These are phyloP conservation scores for Vanilla planifolia DNA, from an alignment of 106 monocot species.

Conservation along the genomic window DNA sequence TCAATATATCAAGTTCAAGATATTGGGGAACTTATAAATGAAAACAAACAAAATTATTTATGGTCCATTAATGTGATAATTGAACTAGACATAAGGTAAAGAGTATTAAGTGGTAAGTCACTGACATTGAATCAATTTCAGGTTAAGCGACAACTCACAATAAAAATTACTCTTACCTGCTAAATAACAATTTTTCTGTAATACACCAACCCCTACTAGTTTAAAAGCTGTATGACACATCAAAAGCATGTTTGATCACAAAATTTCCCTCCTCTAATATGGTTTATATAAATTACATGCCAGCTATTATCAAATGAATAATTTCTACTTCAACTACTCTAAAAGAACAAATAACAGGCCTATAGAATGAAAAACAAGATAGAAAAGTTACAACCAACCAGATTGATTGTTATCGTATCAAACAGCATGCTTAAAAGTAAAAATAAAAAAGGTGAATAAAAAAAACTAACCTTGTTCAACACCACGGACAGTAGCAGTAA, in stretches of 20 bases:
- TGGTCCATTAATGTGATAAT: too few relatives aligned
- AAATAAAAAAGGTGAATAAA: neutral
- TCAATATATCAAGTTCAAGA: too few relatives aligned
- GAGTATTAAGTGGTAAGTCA: too few relatives aligned
- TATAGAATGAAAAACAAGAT: neutral
- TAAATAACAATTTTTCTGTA: too few relatives aligned
- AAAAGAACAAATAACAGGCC: neutral
- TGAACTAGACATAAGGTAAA: too few relatives aligned
- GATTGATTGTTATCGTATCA: neutral
- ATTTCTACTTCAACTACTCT: neutral
- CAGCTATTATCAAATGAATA: neutral
- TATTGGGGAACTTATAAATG: too few relatives aligned
- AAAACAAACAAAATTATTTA: too few relatives aligned
- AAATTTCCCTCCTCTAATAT: neutral
- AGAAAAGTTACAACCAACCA: neutral
- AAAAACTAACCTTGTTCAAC: conserved; percentile 75
- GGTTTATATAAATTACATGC: neutral
- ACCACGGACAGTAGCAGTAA: conserved; percentile 94
- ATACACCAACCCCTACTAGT: too few relatives aligned
- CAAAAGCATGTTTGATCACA: neutral
- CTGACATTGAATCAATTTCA: neutral
- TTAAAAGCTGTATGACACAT: neutral
- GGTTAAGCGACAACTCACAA: neutral
- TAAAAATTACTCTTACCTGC: too few relatives aligned
- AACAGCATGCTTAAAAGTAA: neutral